Base-by-base conservation (phyloP, 75 land plant genomes). In the Pinus albicaulis region DNA sequence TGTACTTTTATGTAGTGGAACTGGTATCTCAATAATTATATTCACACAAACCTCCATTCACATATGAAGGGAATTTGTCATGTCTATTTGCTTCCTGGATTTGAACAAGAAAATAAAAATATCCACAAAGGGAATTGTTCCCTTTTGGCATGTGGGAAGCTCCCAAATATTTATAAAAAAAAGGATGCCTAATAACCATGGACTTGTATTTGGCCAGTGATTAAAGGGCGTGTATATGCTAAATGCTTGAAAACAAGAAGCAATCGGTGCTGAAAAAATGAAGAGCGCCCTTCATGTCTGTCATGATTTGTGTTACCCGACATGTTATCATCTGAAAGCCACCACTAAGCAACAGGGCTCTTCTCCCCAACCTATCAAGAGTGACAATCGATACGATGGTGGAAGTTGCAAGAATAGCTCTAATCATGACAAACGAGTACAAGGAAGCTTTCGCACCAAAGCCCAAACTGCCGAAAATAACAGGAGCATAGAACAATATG, bases 401-500 rank as follows among this genome's bases (percentile, higher is more conserved):
- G 2, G 86, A 92, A 12, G 91, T 36, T 48, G 88, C 81, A 56
- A 88, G 86, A 7, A 87, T 85, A 28, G 80, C 82, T 26, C 89
- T 82, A 14, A 86, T 89, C 44, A 91, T 87, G 55, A 86, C 74
- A 1, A 95, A 76, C 0, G 96, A 91, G 57, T 85, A 93, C 4
- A 95, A 80, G 0, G 98, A 74, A 22, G 90, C 93, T 1, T 76
- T 74, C 10, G 80, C 82, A 2, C 96, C 93, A 61, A 91, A 89
- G 7, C 98, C 98, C 80, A 95, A 38, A 66, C 87, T 93, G 26
- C 86, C 87, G 75, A 95, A 91, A 13, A 95, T 80, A 28, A 95
- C 97, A 7, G 98, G 98, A 26, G 94, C 91, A 59, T 95, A 95
- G 78, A 95, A 95, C 48, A 93, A 82, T 16, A 95, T 87, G 7